Evolutionary conservation across 768 basidiomycete genomes (phyloP), one percentile per base, ranked within the genome.

Genomic region (Neoboletus subvelutipes): DNA sequence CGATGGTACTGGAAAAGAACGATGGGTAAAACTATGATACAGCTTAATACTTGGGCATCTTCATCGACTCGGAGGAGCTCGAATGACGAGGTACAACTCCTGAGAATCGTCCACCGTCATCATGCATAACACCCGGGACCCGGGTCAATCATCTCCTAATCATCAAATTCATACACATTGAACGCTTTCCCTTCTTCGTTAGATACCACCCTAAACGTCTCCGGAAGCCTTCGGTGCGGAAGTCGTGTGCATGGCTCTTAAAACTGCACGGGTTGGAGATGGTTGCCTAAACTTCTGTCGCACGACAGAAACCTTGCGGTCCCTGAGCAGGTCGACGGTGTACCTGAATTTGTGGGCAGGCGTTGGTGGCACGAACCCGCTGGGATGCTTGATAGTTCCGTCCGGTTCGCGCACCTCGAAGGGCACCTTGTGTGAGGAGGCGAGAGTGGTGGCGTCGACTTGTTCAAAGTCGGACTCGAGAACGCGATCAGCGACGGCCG

Each of bases 281-380:
- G 56, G 48, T 18, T 59, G 63, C 37, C 57, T 50, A 4, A 28
- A 47, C 13, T 26, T 53, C 29, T 54, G 65, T 40, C 55, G 61
- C 18, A 49, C 47, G 8, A 31, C 43, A 28, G 66, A 46, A 5
- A 53, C 54, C 43, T 64, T 67, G 43, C 67, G 57, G 26, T 63
- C 69, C 50, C 61, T 57, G 24, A 58, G 52, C 4, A 49, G 22
- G 18, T 45, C 42, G 53, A 59, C 61, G 10, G 47, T 34, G 18
- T 64, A 54, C 47, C 64, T 68, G 64, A 77, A 79, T 10, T 73
- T 73, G 47, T 75, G 60, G 36, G 68, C 66, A 31, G 78, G 72
- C 1, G 78, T 79, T 2, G 78, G 78, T 2, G 77, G 77, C 11
- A 73, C 69, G 59, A 78, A 80, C 2, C 78, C 78, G 31, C 75